These are phyloP conservation scores for Penicillium lagena DNA, from an alignment of 495 filamentous ascomycete species.

Conservation along the genomic window DNA sequence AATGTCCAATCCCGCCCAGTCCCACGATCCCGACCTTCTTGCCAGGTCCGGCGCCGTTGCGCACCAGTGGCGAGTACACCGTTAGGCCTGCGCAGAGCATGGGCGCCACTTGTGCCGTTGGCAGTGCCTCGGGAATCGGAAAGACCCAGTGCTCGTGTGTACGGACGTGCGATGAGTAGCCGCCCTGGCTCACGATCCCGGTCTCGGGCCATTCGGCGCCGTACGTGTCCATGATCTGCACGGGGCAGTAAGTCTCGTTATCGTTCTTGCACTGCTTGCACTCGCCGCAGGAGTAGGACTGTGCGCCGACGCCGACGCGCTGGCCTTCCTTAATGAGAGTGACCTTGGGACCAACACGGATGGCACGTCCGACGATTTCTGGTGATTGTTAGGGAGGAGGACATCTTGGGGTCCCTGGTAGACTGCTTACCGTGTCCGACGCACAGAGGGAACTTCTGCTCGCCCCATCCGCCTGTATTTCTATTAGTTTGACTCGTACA, in stretches of 20 bases:
- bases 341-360: conserved; percentile 64
- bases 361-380: conserved; percentile 66
- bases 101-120: conserved; percentile 63
- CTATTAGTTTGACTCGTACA: no score
- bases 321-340: conserved; percentile 64
- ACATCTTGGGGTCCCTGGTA: no score
- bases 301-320: conserved; percentile 74
- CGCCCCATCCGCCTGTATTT: conserved; percentile 59
- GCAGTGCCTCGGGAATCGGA: conserved; percentile 70
- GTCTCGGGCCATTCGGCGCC: conserved; percentile 56
- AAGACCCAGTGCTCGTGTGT: conserved; percentile 71
- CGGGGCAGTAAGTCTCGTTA: conserved; percentile 76
- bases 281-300: conserved; percentile 65
- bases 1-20: conserved; percentile 71
- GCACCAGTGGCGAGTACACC: conserved; percentile 69
- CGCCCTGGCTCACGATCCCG: conserved; percentile 57
- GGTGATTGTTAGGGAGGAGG: not conserved
- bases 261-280: conserved; percentile 62
- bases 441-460: conserved; percentile 59
- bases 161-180: conserved; percentile 63
- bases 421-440: conserved; percentile 53
- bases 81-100: conserved; percentile 91
- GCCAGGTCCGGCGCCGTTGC: conserved; percentile 67
- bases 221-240: conserved; percentile 56
- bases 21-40: conserved; percentile 79